These are phyloP conservation scores for Heritiera fomes DNA, from an alignment of 345 rosid genomes.

Conservation along the genomic window DNA sequence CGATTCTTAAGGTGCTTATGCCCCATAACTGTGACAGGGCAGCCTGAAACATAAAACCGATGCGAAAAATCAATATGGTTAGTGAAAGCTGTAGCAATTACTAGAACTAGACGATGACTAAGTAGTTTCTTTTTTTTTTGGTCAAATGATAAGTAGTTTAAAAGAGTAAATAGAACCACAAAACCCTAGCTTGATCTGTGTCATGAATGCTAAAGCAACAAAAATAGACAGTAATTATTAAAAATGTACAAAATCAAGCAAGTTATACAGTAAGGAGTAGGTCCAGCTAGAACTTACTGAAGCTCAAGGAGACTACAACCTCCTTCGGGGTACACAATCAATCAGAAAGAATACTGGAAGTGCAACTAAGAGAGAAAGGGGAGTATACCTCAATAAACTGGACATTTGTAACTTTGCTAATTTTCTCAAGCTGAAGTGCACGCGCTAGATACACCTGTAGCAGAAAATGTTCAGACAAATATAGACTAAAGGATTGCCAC, in stretches of 20 bases:
- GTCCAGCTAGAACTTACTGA: neutral
- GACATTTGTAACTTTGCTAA: conserved; percentile 70
- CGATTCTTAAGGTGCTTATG: conserved; percentile 37
- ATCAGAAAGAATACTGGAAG: neutral
- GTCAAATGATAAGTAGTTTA: neutral
- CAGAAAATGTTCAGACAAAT: conserved; percentile 12
- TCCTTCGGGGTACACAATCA: neutral
- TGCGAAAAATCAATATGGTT: neutral
- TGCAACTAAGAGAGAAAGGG: neutral
- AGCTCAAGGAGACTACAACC: neutral
- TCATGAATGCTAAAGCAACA: neutral
- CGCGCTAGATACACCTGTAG: conserved; percentile 76
- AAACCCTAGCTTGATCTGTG: neutral
- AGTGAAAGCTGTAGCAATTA: neutral
- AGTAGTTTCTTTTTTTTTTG: too few species aligned
- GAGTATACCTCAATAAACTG: conserved; percentile 63
- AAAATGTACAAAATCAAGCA: neutral
- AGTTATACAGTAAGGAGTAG: neutral
- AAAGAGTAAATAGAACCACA: neutral
- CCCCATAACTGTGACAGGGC: conserved; percentile 69
- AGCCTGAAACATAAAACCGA: conserved; percentile 41
- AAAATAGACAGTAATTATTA: too few species aligned
- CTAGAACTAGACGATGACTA: neutral
- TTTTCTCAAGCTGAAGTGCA: conserved; percentile 89
- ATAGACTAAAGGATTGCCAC: conserved; percentile 7